Evolutionary conservation across 805 yeast genomes (phyloP).

Genomic region (Cyberlindnera xishuangbannaensis): DNA sequence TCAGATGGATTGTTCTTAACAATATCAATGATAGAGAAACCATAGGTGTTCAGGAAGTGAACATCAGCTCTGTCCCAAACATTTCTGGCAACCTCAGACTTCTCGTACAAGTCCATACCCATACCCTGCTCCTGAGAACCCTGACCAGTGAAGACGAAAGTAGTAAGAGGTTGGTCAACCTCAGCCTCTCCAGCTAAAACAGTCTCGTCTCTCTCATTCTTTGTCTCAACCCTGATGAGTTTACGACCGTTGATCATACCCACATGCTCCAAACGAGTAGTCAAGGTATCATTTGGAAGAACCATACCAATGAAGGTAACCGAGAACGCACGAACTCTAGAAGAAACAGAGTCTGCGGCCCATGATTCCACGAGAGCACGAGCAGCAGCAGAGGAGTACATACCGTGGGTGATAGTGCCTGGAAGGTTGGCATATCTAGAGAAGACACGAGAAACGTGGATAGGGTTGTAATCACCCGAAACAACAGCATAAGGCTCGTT

Average conservation of each 20-base stretch:
- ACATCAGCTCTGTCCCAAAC: slow-evolving; percentile 98
- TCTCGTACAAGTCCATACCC: slow-evolving; percentile 98
- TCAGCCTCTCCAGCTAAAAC: slow-evolving; percentile 96
- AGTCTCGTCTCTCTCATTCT: slow-evolving; percentile 72
- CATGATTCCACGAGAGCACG: slow-evolving; percentile 94
- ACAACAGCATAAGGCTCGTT: slow-evolving; percentile 96
- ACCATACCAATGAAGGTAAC: slow-evolving; percentile 96
- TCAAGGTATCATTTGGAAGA: slow-evolving; percentile 85
- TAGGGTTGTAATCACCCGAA: slow-evolving; percentile 97
- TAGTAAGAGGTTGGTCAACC: slow-evolving; percentile 95
- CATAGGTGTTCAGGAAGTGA: slow-evolving; percentile 90
- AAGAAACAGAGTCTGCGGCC: slow-evolving; percentile 96
- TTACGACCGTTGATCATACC: slow-evolving; percentile 99
- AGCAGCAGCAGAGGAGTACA: slow-evolving; percentile 95
- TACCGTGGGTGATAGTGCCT: slow-evolving; percentile 98
- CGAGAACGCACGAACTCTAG: slow-evolving; percentile 91
- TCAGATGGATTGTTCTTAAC: slow-evolving; percentile 95
- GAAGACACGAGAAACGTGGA: slow-evolving; percentile 93
- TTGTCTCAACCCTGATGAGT: slow-evolving; percentile 87
- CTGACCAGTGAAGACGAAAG: slow-evolving; percentile 98
- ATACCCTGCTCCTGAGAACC: slow-evolving; percentile 99
- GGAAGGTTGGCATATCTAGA: slow-evolving; percentile 90
- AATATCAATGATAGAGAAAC: slow-evolving; percentile 94
- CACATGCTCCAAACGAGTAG: slow-evolving; percentile 85
- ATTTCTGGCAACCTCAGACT: slow-evolving; percentile 84